These are phyloP conservation scores for Fusarium sp. DNA, from an alignment of 2,329 filamentous ascomycete species.

Conservation along the genomic window DNA sequence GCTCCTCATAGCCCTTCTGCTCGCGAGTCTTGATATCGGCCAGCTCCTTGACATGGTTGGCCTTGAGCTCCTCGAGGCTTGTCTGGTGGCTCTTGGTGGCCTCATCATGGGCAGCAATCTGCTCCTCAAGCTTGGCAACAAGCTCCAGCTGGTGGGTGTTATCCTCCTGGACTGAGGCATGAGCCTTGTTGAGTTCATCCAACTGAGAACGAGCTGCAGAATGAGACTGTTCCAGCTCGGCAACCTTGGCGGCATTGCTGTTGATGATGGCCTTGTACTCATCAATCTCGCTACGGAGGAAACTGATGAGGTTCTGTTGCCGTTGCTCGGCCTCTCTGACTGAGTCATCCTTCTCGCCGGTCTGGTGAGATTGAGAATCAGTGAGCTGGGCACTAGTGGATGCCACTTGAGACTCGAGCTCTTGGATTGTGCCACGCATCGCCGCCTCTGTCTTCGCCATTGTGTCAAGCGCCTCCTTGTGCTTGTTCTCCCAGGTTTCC, in stretches of 20 bases:
- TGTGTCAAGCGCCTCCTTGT: conserved; percentile 75
- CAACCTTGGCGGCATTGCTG: conserved; percentile 75
- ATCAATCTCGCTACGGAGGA: conserved; percentile 80
- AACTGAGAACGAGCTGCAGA: conserved; percentile 74
- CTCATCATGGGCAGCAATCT: conserved; percentile 70
- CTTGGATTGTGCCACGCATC: conserved; percentile 77
- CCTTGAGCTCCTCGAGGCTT: conserved; percentile 61
- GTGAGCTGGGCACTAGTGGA: conserved; percentile 65
- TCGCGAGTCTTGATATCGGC: conserved; percentile 61
- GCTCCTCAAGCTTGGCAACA: conserved; percentile 65
- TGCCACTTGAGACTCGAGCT: conserved; percentile 73
- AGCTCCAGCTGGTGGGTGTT: conserved; percentile 60
- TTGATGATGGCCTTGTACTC: conserved; percentile 82
- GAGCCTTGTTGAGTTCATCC: conserved; percentile 72
- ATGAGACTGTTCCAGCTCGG: conserved; percentile 80
- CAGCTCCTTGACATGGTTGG: conserved; percentile 63
- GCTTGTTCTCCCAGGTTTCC: conserved; percentile 79
- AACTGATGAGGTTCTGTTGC: conserved; percentile 70
- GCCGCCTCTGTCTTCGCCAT: conserved; percentile 79
- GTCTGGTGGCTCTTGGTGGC: conserved; percentile 67
- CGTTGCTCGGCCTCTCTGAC: conserved; percentile 60
- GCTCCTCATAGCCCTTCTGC: conserved; percentile 67
- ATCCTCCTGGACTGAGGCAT: conserved; percentile 63
- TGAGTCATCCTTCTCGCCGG: conserved; percentile 56
- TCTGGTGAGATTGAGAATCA: conserved; percentile 56